These are phyloP conservation scores for Hanseniaspora taiwanica DNA, from an alignment of 805 yeast species.

Conservation along the genomic window DNA sequence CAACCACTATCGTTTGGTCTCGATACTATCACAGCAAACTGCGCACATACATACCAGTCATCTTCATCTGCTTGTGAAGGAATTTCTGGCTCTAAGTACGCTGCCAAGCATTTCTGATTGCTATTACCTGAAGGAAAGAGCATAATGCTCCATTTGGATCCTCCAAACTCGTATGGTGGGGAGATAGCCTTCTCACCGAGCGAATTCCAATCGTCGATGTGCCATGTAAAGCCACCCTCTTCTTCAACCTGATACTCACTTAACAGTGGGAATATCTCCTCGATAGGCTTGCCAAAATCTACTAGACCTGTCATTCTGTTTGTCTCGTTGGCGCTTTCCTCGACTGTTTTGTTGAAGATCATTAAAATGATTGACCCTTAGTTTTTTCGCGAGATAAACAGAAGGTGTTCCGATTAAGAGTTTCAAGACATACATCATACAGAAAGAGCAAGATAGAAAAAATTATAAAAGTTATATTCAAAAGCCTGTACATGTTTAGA, in stretches of 20 bases:
- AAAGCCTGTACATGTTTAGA: too few species aligned
- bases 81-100: slow-evolving; percentile 66
- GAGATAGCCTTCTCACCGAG: slow-evolving; percentile 27
- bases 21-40: slow-evolving; percentile 75
- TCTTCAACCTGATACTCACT: slow-evolving; percentile 13
- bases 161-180: slow-evolving; percentile 43
- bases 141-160: slow-evolving; percentile 53
- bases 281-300: slow-evolving; percentile 4
- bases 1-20: slow-evolving; percentile 49
- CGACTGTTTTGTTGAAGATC: too few species aligned
- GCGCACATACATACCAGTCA: slow-evolving; percentile 84
- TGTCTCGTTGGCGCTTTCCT: too few species aligned
- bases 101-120: slow-evolving; percentile 43
- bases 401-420: too few species aligned
- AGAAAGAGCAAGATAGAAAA: too few species aligned
- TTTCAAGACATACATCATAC: too few species aligned
- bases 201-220: slow-evolving; percentile 34
- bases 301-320: slow-evolving; percentile 1
- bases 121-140: slow-evolving; percentile 65
- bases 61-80: slow-evolving; percentile 22
- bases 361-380: too few species aligned
- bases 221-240: slow-evolving; percentile 35
- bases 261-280: slow-evolving; percentile 10
- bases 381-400: too few species aligned
- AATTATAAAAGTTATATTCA: too few species aligned